Base-by-base conservation (phyloP, 2,329 filamentous ascomycete genomes). In the Venturia nashicola region DNA sequence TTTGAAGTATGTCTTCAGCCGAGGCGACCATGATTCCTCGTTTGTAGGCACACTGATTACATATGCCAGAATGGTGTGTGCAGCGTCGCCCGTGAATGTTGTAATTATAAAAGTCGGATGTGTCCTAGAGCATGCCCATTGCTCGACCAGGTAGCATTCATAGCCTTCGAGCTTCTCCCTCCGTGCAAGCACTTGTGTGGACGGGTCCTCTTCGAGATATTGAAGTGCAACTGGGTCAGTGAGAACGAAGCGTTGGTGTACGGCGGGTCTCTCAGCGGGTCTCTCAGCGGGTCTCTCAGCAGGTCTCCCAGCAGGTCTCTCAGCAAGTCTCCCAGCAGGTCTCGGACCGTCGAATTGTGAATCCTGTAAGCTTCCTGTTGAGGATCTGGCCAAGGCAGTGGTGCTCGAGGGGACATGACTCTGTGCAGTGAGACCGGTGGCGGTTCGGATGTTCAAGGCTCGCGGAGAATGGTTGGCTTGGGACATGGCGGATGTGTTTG, bases 61-160 rank as follows among this genome's bases (percentile, higher is more conserved):
- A 3, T 88, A 87, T 5, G 90, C 91, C 9, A 88, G 76, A n/a
- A 96, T 86, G 0, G 81, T 83, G 73, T 96, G 89, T 42, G 85
- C 86, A 42, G 85, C 81, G 70, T 97, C 91, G 63, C 93, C 94
- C 0, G 93, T 97, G 72, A 94, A 97, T 3, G 92, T 96, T 51
- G 89, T 89, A 68, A 97, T 95, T 61, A 96, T 84, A 67, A 96
- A 89, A 18, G 93, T 97, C 0, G 93, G 93, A 67, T 95, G 91
- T 64, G 86, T 83, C 62, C 94, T 86, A 14, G 93, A 97, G 75
- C 92, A 97, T 6, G 91, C 91, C 94, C 94, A 99, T 80, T 99
- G 94, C 74, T 97, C 94, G 68, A 97, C 91, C 18, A 97, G 78
- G 75, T 97, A 97, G 66, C 93, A 81, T 74, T 97, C 92, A 76